Conservation (phyloP, 192 early-diverging fungal genomes). For the Backusella sp. region DNA sequence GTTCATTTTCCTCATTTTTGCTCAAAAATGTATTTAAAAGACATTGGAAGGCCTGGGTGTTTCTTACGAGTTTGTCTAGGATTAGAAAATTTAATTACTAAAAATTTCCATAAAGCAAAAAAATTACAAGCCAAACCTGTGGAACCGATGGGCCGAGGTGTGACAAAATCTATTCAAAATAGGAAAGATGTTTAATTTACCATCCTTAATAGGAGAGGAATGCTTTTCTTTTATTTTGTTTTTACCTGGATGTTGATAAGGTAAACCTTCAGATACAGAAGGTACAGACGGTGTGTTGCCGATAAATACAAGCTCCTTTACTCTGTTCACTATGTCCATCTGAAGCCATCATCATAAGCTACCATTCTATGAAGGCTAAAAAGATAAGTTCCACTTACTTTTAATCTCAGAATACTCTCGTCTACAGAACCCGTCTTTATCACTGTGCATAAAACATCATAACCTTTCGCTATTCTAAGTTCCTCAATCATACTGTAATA, state of each 20-base stretch:
- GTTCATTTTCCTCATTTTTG: slow-evolving; percentile 30
- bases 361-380: background rate
- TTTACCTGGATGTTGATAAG: slow-evolving; percentile 59
- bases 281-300: slow-evolving; percentile 43
- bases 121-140: slow-evolving; percentile 6
- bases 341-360: background rate
- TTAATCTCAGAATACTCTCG: slow-evolving; percentile 36
- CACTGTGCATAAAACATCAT: slow-evolving; percentile 42
- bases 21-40: slow-evolving; percentile 42
- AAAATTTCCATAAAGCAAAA: background rate
- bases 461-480: slow-evolving; percentile 39
- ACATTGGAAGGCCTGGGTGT: slow-evolving; percentile 48
- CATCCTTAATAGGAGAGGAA: background rate
- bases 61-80: slow-evolving; percentile 47
- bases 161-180: slow-evolving; percentile 41
- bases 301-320: slow-evolving; percentile 48
- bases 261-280: slow-evolving; percentile 41
- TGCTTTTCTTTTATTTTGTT: background rate
- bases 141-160: slow-evolving; percentile 29
- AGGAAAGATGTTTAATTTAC: background rate
- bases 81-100: background rate
- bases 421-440: slow-evolving; percentile 45
- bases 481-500: slow-evolving; percentile 45
- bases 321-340: slow-evolving; percentile 10
- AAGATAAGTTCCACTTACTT: slow-evolving; percentile 27